Conservation (phyloP, 108 stramenopile genomes). For the Licmophora abbreviata region DNA sequence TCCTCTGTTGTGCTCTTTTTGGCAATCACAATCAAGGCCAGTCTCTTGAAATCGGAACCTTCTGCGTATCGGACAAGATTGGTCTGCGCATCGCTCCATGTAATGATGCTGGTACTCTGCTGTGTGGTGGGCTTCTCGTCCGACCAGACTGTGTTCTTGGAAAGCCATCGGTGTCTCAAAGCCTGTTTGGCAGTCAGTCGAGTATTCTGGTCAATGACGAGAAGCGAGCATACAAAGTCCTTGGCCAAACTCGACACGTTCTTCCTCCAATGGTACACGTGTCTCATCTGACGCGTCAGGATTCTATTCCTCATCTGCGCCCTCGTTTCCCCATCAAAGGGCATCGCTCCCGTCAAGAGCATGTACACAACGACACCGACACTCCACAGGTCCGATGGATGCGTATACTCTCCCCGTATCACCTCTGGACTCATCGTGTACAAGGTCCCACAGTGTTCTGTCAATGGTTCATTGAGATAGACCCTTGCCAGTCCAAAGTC, state of each 20-base stretch:
- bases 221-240: slow-evolving; percentile 32
- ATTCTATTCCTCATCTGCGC: slow-evolving; percentile 27
- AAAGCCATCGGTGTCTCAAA: slow-evolving; percentile 43
- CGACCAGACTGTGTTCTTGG: slow-evolving; percentile 23
- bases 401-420: slow-evolving; percentile 57
- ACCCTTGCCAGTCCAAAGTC: slow-evolving; percentile 86
- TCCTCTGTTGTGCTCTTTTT: slow-evolving; percentile 4
- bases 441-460: slow-evolving; percentile 60
- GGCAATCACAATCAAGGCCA: slow-evolving; percentile 8
- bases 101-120: neutral
- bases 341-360: slow-evolving; percentile 44
- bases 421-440: slow-evolving; percentile 82
- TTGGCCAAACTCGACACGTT: slow-evolving; percentile 72
- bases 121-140: neutral
- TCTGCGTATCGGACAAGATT: slow-evolving; percentile 23
- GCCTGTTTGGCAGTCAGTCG: slow-evolving; percentile 29
- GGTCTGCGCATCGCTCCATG: slow-evolving; percentile 17
- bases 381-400: slow-evolving; percentile 77
- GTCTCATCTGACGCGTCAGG: slow-evolving; percentile 21
- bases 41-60: slow-evolving; percentile 20
- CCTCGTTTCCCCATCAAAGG: slow-evolving; percentile 41
- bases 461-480: slow-evolving; percentile 22
- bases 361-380: slow-evolving; percentile 47
- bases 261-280: too few relatives aligned
- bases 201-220: slow-evolving; percentile 41